Base-by-base conservation (phyloP, 805 yeast genomes). In the Candida nonsorbophila region DNA sequence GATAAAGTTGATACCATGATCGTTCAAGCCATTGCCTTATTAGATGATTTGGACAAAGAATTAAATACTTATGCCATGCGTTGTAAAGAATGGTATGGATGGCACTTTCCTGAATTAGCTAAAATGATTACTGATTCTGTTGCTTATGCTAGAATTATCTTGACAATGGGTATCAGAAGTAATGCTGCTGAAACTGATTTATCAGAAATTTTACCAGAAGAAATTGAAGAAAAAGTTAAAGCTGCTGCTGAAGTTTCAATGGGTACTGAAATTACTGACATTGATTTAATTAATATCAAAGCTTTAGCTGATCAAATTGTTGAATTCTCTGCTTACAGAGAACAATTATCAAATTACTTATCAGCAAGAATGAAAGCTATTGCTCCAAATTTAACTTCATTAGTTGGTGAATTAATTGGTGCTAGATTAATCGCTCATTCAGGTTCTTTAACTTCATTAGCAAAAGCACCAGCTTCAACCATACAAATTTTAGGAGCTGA, bases 21-120 rank as follows among this genome's bases (percentile, higher is more conserved):
- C 58, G 94, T 92, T 41, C 98, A 92, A 70, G 98, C 98, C 35
- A 92, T 92, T 64, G 96, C 97, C 13, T 71, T 92, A 44, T 74
- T 92, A 53, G 98, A 92, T 52, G 97, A 92, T 54, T 74, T 92
- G 50, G 98, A 92, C 69, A 92, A 92, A 68, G 98, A 92, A 63
- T 75, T 92, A 50, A 92, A 92, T 69, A 92, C 97, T 30, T 92
- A 90, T 51, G 95, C 97, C 45, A 92, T 92, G 98, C 80, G 98
- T 70, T 78, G 90, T 67, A 92, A 90, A 69, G 98, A 92, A 69
- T 92, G 98, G 98, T 92, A 92, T 67, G 98, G 98, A 44, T 92
- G 98, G 98, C 98, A 92, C 65, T 92, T 92, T 80, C 98, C 98
- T 22, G 98, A 92, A 65, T 77, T 92, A 77, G 96, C 97, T 51